phyloP scores from a whole-genome alignment of 176 grass and related monocot genomes.

The Eleusine coracana region DNA sequence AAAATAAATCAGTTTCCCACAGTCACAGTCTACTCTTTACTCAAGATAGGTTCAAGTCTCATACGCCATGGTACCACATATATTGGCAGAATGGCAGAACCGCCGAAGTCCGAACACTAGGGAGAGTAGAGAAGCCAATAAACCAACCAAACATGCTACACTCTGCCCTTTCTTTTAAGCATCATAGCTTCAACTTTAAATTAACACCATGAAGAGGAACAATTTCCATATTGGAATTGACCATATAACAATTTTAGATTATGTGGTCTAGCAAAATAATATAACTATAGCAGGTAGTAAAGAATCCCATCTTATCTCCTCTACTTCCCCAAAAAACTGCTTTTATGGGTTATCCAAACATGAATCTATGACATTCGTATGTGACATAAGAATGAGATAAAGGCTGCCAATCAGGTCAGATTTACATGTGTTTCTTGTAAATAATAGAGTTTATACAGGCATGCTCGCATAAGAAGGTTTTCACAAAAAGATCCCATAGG shows the following conservation, averaged over 20 bases:
- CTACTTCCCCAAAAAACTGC: too few species aligned
- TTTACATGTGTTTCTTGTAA: neutral
- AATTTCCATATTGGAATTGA: neutral
- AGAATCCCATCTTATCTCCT: neutral
- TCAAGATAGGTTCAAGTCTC: too few species aligned
- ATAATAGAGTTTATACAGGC: neutral
- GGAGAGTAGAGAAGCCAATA: too few species aligned
- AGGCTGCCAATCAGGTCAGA: neutral
- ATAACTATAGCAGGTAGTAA: conserved; percentile 12
- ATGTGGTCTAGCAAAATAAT: neutral
- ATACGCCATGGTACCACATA: too few species aligned
- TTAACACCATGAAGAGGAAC: conserved; percentile 9
- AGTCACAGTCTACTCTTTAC: too few species aligned
- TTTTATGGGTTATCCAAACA: neutral
- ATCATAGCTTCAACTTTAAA: conserved; percentile 10
- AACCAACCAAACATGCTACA: neutral
- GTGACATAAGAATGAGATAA: neutral
- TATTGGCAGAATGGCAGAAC: too few species aligned
- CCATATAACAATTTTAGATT: neutral
- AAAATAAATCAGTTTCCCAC: too few species aligned
- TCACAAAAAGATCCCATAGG: neutral
- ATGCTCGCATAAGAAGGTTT: neutral
- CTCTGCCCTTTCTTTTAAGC: conserved; percentile 14
- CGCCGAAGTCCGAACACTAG: too few species aligned
- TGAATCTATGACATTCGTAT: neutral